These are phyloP conservation scores for Amniculicola lignicola DNA, from an alignment of 495 filamentous ascomycete species.

Conservation along the genomic window DNA sequence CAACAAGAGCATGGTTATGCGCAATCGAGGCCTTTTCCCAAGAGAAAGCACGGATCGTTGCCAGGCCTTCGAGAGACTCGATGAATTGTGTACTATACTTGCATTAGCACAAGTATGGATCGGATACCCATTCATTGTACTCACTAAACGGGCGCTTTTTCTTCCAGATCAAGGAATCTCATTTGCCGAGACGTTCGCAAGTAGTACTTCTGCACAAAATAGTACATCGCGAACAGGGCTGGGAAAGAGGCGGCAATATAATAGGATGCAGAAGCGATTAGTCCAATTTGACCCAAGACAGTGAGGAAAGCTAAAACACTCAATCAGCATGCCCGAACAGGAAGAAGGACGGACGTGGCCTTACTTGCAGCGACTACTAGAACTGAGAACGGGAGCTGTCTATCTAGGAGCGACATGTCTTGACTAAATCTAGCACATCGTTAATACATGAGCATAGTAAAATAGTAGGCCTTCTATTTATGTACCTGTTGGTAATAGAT, in stretches of 20 bases:
- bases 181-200: conserved; percentile 57
- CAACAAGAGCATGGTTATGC: conserved; percentile 34
- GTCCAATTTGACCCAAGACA: background rate
- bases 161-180: conserved; percentile 56
- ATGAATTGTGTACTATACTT: conserved; percentile 47
- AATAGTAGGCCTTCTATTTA: background rate
- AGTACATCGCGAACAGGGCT: conserved; percentile 38
- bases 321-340: no score
- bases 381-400: conserved; percentile 42
- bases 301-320: background rate
- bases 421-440: conserved; percentile 52
- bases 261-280: conserved; percentile 4
- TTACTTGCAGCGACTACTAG: background rate
- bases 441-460: background rate
- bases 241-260: conserved; percentile 8
- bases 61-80: conserved; percentile 44
- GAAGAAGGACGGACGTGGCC: no score
- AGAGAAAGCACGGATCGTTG: conserved; percentile 47
- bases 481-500: conserved; percentile 16
- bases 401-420: conserved; percentile 60
- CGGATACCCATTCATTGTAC: no score
- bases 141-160: conserved; percentile 48
- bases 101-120: no score
- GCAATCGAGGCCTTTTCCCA: conserved; percentile 33
- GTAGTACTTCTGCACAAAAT: conserved; percentile 53